Conservation (phyloP, 163 green algal species). For the Chlamydomonas reinhardtii region DNA sequence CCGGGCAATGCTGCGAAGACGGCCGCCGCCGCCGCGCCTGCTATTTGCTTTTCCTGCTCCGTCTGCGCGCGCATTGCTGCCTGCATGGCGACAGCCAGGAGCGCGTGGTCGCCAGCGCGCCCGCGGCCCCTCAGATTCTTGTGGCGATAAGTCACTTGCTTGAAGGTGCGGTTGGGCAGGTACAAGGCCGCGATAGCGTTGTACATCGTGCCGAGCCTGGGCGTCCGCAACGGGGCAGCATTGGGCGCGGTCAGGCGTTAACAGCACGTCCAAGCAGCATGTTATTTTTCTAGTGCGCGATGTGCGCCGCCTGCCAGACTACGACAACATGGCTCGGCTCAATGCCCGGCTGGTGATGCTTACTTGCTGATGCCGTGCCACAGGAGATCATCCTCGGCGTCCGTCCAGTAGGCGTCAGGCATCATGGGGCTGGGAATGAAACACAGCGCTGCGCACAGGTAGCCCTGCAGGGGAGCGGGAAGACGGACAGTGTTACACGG, state of each 20-base stretch:
- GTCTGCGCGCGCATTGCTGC: background rate
- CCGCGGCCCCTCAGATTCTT: constrained; percentile 39
- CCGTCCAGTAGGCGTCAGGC: constrained; percentile 25
- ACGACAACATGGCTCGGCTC: no score
- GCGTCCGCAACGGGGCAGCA: no score
- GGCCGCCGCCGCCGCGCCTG: background rate
- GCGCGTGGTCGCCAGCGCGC: background rate
- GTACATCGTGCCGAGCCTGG: no score
- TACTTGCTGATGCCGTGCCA: no score
- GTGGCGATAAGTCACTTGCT: constrained; percentile 27
- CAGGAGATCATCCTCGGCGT: constrained; percentile 34
- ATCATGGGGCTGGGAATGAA: constrained; percentile 17
- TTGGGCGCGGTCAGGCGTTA: no score
- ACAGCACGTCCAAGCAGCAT: no score
- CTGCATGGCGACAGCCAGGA: background rate
- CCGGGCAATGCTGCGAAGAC: background rate
- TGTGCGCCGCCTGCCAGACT: no score
- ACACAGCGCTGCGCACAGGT: background rate
- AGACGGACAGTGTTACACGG: no score
- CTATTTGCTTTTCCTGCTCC: background rate
- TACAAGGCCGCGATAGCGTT: no score
- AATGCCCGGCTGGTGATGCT: no score
- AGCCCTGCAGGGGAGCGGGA: constrained; percentile 2
- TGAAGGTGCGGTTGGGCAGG: background rate
- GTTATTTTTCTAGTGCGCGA: no score